Conservation (phyloP, 208 protist genomes). For the Leishmania martiniquensis region DNA sequence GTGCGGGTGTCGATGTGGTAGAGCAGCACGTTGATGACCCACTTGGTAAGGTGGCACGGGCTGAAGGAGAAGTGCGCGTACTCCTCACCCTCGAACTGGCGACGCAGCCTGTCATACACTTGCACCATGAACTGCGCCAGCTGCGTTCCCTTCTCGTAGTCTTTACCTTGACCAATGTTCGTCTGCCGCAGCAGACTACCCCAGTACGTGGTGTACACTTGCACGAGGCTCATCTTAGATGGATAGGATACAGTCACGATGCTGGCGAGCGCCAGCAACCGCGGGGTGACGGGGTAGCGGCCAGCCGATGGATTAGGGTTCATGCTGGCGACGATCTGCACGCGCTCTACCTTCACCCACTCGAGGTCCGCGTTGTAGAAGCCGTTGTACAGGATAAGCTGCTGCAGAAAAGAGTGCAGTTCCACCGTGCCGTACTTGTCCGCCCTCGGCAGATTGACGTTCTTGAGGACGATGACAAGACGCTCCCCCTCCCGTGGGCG, state of each 20-base stretch:
- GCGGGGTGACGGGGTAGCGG: constrained; percentile 90
- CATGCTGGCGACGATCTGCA: constrained; percentile 97
- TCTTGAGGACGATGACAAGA: constrained; percentile 95
- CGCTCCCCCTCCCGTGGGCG: constrained; percentile 94
- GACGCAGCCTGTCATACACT: constrained; percentile 93
- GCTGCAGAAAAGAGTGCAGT: constrained; percentile 97
- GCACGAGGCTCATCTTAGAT: constrained; percentile 78
- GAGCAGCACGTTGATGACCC: constrained; percentile 90
- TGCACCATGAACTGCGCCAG: constrained; percentile 94
- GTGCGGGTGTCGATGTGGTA: constrained; percentile 92
- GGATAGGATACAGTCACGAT: constrained; percentile 94
- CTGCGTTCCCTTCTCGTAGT: constrained; percentile 70
- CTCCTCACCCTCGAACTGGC: constrained; percentile 93
- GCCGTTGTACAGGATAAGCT: constrained; percentile 96
- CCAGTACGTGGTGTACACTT: constrained; percentile 95
- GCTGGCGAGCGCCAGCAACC: constrained; percentile 95
- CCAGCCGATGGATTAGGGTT: constrained; percentile 92
- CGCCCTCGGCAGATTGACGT: constrained; percentile 97
- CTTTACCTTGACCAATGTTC: constrained; percentile 58
- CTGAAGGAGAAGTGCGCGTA: constrained; percentile 97
- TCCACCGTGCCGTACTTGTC: constrained; percentile 98
- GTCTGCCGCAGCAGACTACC: constrained; percentile 64
- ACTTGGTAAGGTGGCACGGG: constrained; percentile 96
- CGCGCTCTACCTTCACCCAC: constrained; percentile 93
- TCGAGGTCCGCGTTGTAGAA: constrained; percentile 98